Base-by-base conservation (phyloP, 148 eudicot species). In the Silene conica region DNA sequence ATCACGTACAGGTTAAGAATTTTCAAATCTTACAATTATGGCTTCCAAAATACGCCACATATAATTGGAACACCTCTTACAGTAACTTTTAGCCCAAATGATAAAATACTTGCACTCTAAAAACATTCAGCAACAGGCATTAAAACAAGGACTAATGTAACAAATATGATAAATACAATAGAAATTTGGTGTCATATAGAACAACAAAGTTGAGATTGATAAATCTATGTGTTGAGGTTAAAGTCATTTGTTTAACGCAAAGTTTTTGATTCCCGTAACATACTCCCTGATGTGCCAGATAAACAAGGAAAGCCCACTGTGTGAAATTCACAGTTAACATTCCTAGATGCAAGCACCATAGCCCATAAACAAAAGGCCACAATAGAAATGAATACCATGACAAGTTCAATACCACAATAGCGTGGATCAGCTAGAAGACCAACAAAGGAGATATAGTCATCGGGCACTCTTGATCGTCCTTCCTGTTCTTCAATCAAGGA, bases 371-470 rank as follows among this genome's bases (percentile, higher is more conserved):
- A 71, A 25, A 73, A 23, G 56, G 70, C 71, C 64, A 67, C 77
- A 54, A 69, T 56, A 73, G 63, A 79, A 73, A 73, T 67, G 77
- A 72, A 82, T 82, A 80, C 76, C 79, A 31, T 59, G 78, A 80
- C 75, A 79, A 76, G 74, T 66, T 69, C 54, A 74, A 70, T 88
- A 92, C 98, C 98, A 82, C 98, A 90, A 86, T 92, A 94, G 79
- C 87, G 93, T 70, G 88, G 83, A 84, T 94, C 98, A 26, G 98
- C 97, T 84, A 94, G 93, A 76, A 94, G 96, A 65, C 85, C 83
- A 81, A 94, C 98, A 87, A 94, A 92, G 23, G 98, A 94, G 73
- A 94, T 94, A 79, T 87, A 88, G 80, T 90, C 93, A 84, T 85
- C 90, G 11, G 80, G 83, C 48, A 77, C 74, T 83, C 87, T 87